Conservation (phyloP, 345 rosid genomes). For the Carallia brachiata region DNA sequence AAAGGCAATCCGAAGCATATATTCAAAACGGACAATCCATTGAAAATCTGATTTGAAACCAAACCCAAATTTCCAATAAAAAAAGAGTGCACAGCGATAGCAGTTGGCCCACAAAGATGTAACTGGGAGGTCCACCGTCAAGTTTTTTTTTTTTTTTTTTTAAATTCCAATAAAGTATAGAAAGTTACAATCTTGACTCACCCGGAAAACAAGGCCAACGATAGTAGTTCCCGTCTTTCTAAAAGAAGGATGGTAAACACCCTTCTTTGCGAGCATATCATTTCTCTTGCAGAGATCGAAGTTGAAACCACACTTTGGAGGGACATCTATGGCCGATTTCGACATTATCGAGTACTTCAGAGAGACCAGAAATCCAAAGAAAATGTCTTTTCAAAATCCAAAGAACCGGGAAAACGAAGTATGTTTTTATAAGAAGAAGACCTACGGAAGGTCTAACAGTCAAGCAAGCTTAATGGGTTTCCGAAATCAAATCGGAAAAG, state of each 20-base stretch:
- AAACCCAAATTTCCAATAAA: too few species aligned
- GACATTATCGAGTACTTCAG: conserved; percentile 40
- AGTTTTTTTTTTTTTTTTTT: neutral
- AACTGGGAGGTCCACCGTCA: neutral
- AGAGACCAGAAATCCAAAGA: too few species aligned
- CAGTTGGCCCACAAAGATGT: neutral
- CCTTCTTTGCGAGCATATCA: conserved; percentile 65
- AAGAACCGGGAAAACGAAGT: too few species aligned
- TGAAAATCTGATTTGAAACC: too few species aligned
- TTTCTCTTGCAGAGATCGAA: conserved; percentile 88
- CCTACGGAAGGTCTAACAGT: conserved; percentile 5
- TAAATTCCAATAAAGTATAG: too few species aligned
- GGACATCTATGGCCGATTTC: conserved; percentile 40
- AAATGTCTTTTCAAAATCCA: too few species aligned
- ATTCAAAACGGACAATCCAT: too few species aligned
- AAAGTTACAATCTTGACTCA: conserved; percentile 11
- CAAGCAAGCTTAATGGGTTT: neutral
- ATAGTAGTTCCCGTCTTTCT: conserved; percentile 95
- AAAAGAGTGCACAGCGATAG: too few species aligned
- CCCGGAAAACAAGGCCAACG: conserved; percentile 83
- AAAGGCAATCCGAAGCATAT: too few species aligned
- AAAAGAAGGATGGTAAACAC: conserved; percentile 59
- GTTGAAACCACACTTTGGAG: conserved; percentile 72
- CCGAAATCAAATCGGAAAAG: neutral
- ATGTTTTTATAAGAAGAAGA: neutral